Evolutionary conservation across 1,139 yeast genomes (phyloP).

Genomic region (Candida sp.): DNA sequence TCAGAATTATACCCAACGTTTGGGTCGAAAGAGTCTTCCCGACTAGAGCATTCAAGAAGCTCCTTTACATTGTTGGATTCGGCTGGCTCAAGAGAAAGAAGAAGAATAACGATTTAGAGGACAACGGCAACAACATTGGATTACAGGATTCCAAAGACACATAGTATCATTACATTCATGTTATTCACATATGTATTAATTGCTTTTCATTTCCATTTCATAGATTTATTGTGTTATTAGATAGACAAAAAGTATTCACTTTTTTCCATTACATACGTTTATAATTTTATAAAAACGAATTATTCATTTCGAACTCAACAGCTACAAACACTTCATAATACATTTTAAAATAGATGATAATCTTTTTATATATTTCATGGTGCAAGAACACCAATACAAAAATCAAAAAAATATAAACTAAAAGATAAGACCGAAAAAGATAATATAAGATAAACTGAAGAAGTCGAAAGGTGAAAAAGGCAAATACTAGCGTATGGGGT

Average conservation of each 20-base stretch:
- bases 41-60: conserved; percentile 49
- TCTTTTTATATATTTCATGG: too few species aligned
- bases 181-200: too few species aligned
- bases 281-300: background rate
- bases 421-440: too few species aligned
- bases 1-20: conserved; percentile 83
- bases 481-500: too few species aligned
- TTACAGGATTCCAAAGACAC: background rate
- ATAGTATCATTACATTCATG: background rate
- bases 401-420: too few species aligned
- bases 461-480: too few species aligned
- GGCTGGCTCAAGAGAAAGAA: conserved; percentile 42
- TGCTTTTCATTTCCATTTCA: background rate
- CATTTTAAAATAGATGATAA: too few species aligned
- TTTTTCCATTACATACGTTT: background rate
- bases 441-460: too few species aligned
- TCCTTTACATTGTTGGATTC: conserved; percentile 53
- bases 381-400: too few species aligned
- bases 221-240: background rate
- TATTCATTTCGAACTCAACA: background rate
- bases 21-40: conserved; percentile 80
- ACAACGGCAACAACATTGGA: background rate
- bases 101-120: conserved; percentile 14
- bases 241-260: background rate
- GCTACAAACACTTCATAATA: too few species aligned